phyloP scores from a whole-genome alignment of 352 stramenopile species.

The Phytopythium chamaehyphon region DNA sequence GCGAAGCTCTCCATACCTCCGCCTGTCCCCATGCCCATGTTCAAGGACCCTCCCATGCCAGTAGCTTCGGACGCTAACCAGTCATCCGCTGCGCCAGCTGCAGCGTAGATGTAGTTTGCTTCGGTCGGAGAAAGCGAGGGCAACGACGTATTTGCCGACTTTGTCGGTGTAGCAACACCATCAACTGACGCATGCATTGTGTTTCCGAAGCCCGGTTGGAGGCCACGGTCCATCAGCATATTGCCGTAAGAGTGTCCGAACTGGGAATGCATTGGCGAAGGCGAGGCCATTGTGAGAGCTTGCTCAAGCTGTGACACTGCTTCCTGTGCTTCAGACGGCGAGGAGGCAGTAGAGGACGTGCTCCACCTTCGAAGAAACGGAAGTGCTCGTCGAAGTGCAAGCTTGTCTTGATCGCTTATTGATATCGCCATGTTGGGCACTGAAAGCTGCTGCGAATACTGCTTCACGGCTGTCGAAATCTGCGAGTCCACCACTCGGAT shows the following conservation, averaged over 20 bases:
- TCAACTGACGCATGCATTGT: too few relatives aligned
- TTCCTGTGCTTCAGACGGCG: constrained; percentile 40
- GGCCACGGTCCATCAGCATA: constrained; percentile 1
- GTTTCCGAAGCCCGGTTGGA: neutral
- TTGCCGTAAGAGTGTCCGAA: neutral
- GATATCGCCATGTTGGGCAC: constrained; percentile 29
- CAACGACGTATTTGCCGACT: constrained; percentile 11
- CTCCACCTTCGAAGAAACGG: constrained; percentile 57
- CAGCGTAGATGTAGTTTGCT: constrained; percentile 35
- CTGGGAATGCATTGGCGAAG: neutral
- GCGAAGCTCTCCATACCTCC: constrained; percentile 4
- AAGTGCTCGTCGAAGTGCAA: constrained; percentile 40
- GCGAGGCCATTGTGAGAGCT: constrained; percentile 19
- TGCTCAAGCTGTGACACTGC: constrained; percentile 59
- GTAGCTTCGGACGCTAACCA: constrained; percentile 5
- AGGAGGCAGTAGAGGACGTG: constrained; percentile 24
- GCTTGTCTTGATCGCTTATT: constrained; percentile 49
- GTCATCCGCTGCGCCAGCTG: constrained; percentile 15
- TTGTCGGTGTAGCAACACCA: neutral
- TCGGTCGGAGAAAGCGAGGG: constrained; percentile 32
- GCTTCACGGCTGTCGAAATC: constrained; percentile 51
- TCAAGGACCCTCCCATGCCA: constrained; percentile 1
- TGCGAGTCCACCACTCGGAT: constrained; percentile 22
- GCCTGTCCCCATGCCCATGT: neutral
- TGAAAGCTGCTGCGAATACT: constrained; percentile 55